Base-by-base conservation (phyloP, 2,329 filamentous ascomycete species). In the Sporothrix sp. region DNA sequence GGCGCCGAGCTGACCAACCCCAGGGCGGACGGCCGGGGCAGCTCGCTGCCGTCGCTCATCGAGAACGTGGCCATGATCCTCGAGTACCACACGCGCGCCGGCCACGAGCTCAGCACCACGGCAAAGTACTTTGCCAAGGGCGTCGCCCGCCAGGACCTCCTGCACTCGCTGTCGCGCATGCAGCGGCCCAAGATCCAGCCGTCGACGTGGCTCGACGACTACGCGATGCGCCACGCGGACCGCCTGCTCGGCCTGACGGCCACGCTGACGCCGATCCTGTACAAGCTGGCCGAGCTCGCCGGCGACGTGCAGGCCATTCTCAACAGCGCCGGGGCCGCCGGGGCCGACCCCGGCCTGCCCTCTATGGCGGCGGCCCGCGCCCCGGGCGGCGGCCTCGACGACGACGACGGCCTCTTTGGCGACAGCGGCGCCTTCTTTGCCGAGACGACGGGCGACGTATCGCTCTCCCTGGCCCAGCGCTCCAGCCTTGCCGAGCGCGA, bases 1-100 rank as follows among this genome's bases (percentile, higher is more conserved):
- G 54, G 54, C 6, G 54, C 54, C 1, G 62, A 67, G 43, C 52
- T 54, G 1, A 54, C 50, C 2, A 51, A 54, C 40, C 50, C 54
- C 28, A 30, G 51, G n/a, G 48, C 54, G 3, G 52, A 56, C 21
- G 54, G 54, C 48, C 47, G 44, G 40, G 54, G 52, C 48, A 48
- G 36, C 30, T 42, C 48, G 16, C 50, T 56, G 23, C 35, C 48
- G 11, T 42, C 50, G 9, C 52, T 56, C 13, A 54, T 56, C n/a
- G 52, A 56, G 20, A 54, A 52, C 28, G 54, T 56, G 11, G 52
- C 54, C 21, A 28, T 51, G 32, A 45, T 52, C 11, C 48, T 56
- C 36, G 50, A 52, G 40, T 54, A 25, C 40, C 52, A 56, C 40
- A 45, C 47, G 7, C 52, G 50, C 10, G 13, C 47, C 3, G 52